These are phyloP conservation scores for Selenicereus undatus DNA, from an alignment of 148 eudicot genomes.

Conservation along the genomic window DNA sequence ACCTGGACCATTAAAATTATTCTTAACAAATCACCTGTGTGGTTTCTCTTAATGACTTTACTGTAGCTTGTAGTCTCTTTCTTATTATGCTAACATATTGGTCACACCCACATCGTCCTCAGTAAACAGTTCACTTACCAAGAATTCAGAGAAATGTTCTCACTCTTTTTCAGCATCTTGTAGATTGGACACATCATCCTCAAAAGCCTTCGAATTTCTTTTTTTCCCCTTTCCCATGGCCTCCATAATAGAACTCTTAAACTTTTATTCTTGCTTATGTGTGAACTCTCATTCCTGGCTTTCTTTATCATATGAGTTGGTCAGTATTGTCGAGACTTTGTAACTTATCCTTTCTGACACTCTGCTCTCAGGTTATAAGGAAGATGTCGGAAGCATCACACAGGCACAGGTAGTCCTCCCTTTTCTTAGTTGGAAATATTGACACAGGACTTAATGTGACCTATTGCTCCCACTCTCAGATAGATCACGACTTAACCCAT, in stretches of 20 bases:
- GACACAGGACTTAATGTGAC: background rate
- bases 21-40: background rate
- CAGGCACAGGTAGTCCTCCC: slow-evolving; percentile 49
- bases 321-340: background rate
- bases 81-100: background rate
- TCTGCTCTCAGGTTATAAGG: slow-evolving; percentile 53
- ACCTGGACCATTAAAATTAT: background rate
- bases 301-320: background rate
- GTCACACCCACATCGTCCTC: background rate
- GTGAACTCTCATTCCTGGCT: background rate
- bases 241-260: no score
- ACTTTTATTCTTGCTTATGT: no score
- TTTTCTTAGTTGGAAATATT: background rate
- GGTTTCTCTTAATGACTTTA: background rate
- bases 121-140: background rate
- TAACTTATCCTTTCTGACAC: background rate
- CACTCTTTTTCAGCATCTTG: background rate
- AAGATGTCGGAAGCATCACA: slow-evolving; percentile 69
- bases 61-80: background rate
- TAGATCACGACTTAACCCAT: background rate
- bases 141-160: background rate
- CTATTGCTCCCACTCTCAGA: background rate
- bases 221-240: background rate
- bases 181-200: background rate
- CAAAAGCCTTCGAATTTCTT: no score